Evolutionary conservation across 257 asterid genomes (phyloP), one percentile per base, ranked within the genome.

Genomic region (Solanum etuberosum): DNA sequence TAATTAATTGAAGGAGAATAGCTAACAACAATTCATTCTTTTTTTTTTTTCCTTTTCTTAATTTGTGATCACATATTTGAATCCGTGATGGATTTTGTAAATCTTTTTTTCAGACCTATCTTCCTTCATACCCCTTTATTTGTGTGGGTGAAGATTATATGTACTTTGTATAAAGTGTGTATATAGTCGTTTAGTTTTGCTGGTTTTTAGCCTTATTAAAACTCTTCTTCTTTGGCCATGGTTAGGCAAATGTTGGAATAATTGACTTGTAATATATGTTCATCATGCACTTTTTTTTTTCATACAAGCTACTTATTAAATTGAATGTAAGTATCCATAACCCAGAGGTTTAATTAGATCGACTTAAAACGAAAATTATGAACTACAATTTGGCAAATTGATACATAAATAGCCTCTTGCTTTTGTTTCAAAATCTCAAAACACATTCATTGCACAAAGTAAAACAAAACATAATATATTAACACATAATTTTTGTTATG

Each of bases 1-100:
- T 71, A 89, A 86, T 31, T 71, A 89, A 86, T 35, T 88, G 89
- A 90, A 7, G 18, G 72, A 86, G 57, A 31, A 40, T 71, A 37
- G 57, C 18, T 40, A 35, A 57, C 63, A 37, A 78, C 18, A 54
- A 54, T 86, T 38, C 68, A 48, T 80, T 37, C 34, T 5, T 25
- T 29, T 43, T 46, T 43, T 42, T 68, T 34, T 5, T 38, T 32
- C 32, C 21, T 29, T 27, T 46, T 80, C 40, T 80, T 80, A 31
- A 81, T 81, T 81, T 48, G 35, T 81, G 43, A 29, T 81, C 85
- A 48, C 43, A 81, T 81, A 81, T 31, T 48, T 21, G 68, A 81
- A 48, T 76, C 59, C 83, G 12, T 40, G 35, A 40, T 18, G 85
- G 85, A 81, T 81, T 81, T 81, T 81, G 68, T 46, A 16, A 2